These are phyloP conservation scores for Paramecium pentaurelia DNA, from an alignment of 73 alveolate genomes.

Conservation along the genomic window DNA sequence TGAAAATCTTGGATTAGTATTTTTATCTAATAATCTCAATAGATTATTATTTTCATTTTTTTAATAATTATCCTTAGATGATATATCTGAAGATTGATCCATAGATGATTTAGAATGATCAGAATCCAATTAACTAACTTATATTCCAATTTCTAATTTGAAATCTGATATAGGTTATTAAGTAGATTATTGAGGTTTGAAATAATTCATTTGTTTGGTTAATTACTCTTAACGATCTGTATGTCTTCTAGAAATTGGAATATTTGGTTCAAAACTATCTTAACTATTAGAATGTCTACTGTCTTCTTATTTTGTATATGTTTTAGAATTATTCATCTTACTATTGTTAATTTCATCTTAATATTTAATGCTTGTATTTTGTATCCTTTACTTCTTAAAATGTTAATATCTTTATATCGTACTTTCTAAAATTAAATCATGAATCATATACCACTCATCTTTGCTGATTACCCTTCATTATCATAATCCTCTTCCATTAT, in stretches of 20 bases:
- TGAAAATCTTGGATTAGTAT: neutral
- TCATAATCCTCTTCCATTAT: constrained; percentile 25
- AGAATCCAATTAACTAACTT: neutral
- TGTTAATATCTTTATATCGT: neutral
- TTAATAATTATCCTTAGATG: neutral
- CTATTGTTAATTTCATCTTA: neutral
- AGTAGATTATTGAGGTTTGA: neutral
- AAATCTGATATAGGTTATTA: neutral
- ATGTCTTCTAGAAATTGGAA: neutral
- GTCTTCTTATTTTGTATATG: neutral
- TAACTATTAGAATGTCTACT: neutral
- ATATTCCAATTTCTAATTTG: neutral
- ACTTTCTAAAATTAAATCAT: neutral
- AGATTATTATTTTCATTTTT: neutral
- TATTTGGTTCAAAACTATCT: neutral
- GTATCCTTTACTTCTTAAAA: neutral
- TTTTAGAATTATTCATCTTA: neutral
- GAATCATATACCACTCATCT: neutral
- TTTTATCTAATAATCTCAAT: neutral
- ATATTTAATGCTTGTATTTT: neutral
- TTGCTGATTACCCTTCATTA: neutral
- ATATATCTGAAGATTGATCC: neutral
- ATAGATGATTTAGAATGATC: neutral
- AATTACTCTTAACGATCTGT: neutral
- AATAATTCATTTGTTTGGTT: neutral